Base-by-base conservation (phyloP, 768 basidiomycete species). In the Nidularia sp. region DNA sequence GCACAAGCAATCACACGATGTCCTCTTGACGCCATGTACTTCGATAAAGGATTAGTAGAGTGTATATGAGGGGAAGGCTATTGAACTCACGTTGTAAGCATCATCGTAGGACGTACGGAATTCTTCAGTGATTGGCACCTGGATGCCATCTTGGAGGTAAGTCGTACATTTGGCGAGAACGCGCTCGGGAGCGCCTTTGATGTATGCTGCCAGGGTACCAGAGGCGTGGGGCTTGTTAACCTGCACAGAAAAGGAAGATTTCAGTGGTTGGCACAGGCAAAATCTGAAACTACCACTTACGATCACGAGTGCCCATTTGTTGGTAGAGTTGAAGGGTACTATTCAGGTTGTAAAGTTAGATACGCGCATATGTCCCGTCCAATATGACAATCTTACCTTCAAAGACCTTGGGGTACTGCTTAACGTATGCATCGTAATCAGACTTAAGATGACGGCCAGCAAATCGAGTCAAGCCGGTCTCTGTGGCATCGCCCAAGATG, bases 21-120 rank as follows among this genome's bases (percentile, higher is more conserved):
- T 13, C 85, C 85, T 54, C 85, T 74, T n/a, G 84, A 85, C 0
- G 85, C 84, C 85, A 87, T 87, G 63, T 87, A 87, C 83, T 86
- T 56, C 10, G 54, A 53, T 10, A 42, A 51, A 45, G 43, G 31
- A 18, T 45, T 6, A 6, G 31, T 10, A 35, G 39, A 18, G 34
- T 46, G 13, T 5, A 47, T 7, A 18, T 10, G 15, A 25, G 13
- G 12, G 36, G 48, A 42, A 18, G 33, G 22, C 12, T 6, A 44
- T 10, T 12, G 15, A 47, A 57, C 78, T 36, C 51, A 84, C 85
- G 54, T 83, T 73, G 56, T 86, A 86, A 0, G 85, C 84, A 13
- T 73, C 73, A 54, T 87, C 81, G 57, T 85, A 86, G 4, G 62
- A 64, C 25, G 60, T 59, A 51, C 62, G 72, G 64, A 85, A 85